Evolutionary conservation across 148 eudicot species (phyloP).

Genomic region (Talinum fruticosum): DNA sequence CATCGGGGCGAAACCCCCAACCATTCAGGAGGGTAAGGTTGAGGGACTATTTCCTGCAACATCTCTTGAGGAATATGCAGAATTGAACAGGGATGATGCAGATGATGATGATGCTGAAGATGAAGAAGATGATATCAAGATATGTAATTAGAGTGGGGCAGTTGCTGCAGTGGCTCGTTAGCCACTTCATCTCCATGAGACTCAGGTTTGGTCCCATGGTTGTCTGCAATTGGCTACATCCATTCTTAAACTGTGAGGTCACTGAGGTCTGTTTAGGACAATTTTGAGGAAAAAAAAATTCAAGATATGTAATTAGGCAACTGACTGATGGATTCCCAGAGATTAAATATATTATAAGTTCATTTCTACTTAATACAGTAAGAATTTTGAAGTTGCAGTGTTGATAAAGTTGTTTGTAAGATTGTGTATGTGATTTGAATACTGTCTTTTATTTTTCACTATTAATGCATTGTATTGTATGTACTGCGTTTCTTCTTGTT

Average conservation of each 20-base stretch:
- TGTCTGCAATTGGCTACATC: background rate
- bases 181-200: background rate
- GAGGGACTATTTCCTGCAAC: background rate
- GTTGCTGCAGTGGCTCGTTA: background rate
- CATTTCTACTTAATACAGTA: background rate
- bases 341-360: background rate
- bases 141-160: background rate
- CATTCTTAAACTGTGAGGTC: background rate
- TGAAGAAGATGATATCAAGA: background rate
- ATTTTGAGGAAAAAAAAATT: background rate
- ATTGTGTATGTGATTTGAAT: background rate
- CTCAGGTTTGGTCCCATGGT: background rate
- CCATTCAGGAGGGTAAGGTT: background rate
- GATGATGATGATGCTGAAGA: background rate
- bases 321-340: background rate
- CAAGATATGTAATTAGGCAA: background rate
- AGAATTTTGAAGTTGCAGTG: background rate
- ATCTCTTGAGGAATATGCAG: slow-evolving; percentile 6
- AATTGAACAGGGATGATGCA: background rate
- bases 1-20: background rate
- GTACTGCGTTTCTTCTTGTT: background rate
- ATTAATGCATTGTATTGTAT: no score
- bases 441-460: no score
- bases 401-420: background rate
- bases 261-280: background rate